Evolutionary conservation across 1,284 basidiomycete genomes (phyloP), one percentile per base, ranked within the genome.

Genomic region (Wolfiporia cocos): DNA sequence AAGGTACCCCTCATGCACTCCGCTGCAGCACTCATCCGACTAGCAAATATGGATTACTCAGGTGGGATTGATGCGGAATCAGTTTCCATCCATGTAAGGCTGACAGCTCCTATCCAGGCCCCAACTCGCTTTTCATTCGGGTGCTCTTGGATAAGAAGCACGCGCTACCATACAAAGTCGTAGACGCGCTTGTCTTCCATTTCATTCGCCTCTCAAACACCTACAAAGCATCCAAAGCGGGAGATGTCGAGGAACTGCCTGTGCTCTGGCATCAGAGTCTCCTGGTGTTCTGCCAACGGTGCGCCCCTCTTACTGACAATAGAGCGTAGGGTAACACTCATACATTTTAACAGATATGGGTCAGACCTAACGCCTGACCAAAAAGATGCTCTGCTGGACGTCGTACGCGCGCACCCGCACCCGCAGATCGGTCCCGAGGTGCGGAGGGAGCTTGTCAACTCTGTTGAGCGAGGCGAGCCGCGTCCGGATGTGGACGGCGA

Each of bases 181-280:
- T 99, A 44, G 96, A 99, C 58, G 88, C 91, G 3, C 78, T 99
- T 43, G 93, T 99, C 12, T 97, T 96, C 73, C 96, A 99, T 69
- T 99, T 94, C 62, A 89, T 99, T 55, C 84, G 92, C 28, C 83
- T 98, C 42, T 90, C 90, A 5, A 92, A 93, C 62, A 85, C 85
- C n/a, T 86, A 90, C 62, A 87, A 86, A 61, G 79, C 81, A 23
- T 73, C 72, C 47, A 69, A 66, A 21, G 70, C 76, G 29, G 80
- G 76, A 11, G 82, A 85, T 41, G 68, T 77, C 2, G 81, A 85
- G 45, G 83, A 84, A 61, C 73, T 96, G 44, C 96, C 96, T 5
- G 96, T 99, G 10, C 72, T 99, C 11, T 99, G 96, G 96, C 93
- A 99, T 62, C 96, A 99, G 67, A 92, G 89, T 61, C 72, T 99